Evolutionary conservation across 1,284 basidiomycete genomes (phyloP), one percentile per base, ranked within the genome.

Genomic region (Cerrena zonata): DNA sequence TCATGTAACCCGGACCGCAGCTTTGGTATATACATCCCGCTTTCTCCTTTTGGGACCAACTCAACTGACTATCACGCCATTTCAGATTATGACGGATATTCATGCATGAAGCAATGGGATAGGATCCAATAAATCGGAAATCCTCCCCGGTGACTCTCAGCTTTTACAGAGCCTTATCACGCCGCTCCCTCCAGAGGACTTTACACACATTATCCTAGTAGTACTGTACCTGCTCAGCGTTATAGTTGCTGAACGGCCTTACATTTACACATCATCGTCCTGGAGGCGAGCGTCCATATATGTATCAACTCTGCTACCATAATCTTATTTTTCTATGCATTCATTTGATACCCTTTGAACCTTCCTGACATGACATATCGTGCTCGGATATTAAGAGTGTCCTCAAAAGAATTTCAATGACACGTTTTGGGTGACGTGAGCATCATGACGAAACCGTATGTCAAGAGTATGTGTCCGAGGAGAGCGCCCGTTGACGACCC

Each of bases 21-120:
- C 58, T 78, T 78, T 53, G 77, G 76, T 78, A 60, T 49, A 75
- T 67, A 24, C 19, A 5, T 22, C 26, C 7, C 30, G 7, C 15
- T 13, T 34, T 34, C 27, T 27, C 2, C 36, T n/a, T 26, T 18
- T 21, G 13, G n/a, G 4, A 23, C 18, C 34, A 10, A 40, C 45
- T 41, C 30, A 39, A 21, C 7, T 23, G 25, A 23, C 24, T 18
- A 15, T 30, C 12, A 38, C 11, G 19, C 26, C 26, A 30, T 40
- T 25, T 19, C 48, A 78, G 76, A 79, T 57, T 75, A 74, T 53
- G 67, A 76, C 51, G 71, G 70, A 1, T 78, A 77, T 56, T 78
- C 76, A 49, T 79, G 77, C 58, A 66, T 76, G 69, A 66, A 59
- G 43, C 71, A 71, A 59, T 78, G 77, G 76, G 72, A 77, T 23